Percentiles rank a stretch among this genome's conserved stretches.
Evolutionary conservation across 2,329 filamentous ascomycete genomes (phyloP).

Genomic region (Periglandula ipomoeae): DNA sequence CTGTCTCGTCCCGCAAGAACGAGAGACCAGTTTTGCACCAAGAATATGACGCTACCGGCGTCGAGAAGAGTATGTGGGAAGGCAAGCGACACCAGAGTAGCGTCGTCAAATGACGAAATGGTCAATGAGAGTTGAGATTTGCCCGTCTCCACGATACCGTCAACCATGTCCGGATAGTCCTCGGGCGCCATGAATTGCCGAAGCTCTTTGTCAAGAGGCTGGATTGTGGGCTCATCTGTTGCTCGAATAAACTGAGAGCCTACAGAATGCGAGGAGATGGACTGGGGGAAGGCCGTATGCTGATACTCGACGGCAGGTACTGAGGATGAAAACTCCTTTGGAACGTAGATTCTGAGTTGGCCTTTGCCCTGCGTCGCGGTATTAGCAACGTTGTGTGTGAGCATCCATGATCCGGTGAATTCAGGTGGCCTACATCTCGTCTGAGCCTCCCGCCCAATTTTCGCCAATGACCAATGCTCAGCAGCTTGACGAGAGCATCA

Average conservation of each 20-base stretch:
- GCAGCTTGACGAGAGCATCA: conserved; percentile 23
- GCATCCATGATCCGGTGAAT: too few relatives aligned
- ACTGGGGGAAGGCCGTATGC: conserved; percentile 25
- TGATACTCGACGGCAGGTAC: conserved; percentile 32
- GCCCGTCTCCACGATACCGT: conserved; percentile 32
- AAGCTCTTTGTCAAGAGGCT: not conserved
- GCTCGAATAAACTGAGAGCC: conserved; percentile 26
- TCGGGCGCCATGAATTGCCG: conserved; percentile 3
- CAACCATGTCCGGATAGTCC: conserved; percentile 14
- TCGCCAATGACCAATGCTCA: conserved; percentile 32
- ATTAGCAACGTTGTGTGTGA: too few relatives aligned
- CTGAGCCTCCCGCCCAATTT: conserved; percentile 35
- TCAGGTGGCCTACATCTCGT: conserved; percentile 23
- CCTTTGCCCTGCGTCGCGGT: conserved; percentile 7
- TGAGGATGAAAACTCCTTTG: conserved; percentile 18
- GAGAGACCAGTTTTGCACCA: conserved; percentile 36
- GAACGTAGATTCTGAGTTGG: conserved; percentile 25
- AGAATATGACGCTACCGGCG: conserved; percentile 29
- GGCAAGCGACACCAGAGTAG: conserved; percentile 36
- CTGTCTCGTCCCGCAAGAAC: conserved; percentile 32
- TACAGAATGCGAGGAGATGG: conserved; percentile 31
- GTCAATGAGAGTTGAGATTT: conserved; percentile 37
- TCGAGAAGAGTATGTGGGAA: conserved; percentile 41
- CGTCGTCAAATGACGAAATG: conserved; percentile 38
- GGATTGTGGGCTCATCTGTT: conserved; percentile 9